Evolutionary conservation across 768 basidiomycete species (phyloP).

Genomic region (Lactifluus subvellereus): DNA sequence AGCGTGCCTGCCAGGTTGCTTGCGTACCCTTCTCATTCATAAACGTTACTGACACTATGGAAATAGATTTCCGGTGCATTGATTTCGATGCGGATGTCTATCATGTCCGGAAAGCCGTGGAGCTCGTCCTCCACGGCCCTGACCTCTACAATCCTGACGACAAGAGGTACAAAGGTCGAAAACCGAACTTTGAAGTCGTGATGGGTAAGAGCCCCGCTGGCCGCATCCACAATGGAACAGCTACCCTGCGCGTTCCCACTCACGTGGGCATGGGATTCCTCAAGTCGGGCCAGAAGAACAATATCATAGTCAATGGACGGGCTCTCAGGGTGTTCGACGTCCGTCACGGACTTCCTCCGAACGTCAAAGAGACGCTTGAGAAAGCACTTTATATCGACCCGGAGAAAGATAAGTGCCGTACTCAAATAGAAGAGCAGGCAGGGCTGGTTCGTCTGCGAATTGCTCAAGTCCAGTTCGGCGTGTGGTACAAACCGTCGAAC

Average conservation of each 20-base stretch:
- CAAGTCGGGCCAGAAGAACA: conserved; percentile 34
- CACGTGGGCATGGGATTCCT: conserved; percentile 43
- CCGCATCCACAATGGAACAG: conserved; percentile 52
- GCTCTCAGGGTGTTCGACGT: conserved; percentile 24
- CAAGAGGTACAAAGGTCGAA: conserved; percentile 27
- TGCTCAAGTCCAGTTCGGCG: conserved; percentile 61
- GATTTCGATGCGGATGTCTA: conserved; percentile 42
- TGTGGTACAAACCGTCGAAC: conserved; percentile 39
- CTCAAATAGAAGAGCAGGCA: conserved; percentile 32
- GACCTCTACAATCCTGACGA: conserved; percentile 40
- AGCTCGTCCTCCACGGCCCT: conserved; percentile 50
- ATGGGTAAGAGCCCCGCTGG: conserved; percentile 47
- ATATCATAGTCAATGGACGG: conserved; percentile 25
- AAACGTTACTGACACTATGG: conserved; percentile 29
- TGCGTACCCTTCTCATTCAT: neutral
- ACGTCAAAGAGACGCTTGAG: conserved; percentile 26
- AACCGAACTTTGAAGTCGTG: conserved; percentile 55
- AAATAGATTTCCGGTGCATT: conserved; percentile 34
- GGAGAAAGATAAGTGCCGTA: conserved; percentile 28
- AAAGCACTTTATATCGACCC: conserved; percentile 33
- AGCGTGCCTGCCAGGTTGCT: neutral
- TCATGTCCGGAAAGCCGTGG: conserved; percentile 53
- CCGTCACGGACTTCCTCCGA: neutral
- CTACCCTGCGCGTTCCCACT: conserved; percentile 31
- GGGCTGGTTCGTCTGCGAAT: conserved; percentile 46